Evolutionary conservation across 495 filamentous ascomycete species (phyloP), one percentile per base, ranked within the genome.

Genomic region (Aspergillus biplanus): DNA sequence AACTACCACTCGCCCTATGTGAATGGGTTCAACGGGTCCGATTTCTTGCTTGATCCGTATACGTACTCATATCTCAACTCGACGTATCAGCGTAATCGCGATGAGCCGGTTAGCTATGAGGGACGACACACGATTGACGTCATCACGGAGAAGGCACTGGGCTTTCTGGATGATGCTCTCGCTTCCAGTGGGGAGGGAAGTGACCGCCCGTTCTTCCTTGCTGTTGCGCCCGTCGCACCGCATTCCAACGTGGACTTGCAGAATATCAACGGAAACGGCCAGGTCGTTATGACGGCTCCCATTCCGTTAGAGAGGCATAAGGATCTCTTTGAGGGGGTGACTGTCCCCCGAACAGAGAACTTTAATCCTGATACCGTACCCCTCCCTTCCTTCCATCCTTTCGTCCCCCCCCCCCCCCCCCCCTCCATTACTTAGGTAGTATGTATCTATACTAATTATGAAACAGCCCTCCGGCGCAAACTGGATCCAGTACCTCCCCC

Each of bases 181-280:
- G 63, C n/a, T n/a, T n/a, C n/a, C n/a, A n/a, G n/a, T n/a, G 73
- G 11, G 72, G 78, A 0, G 70, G 2, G 21, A 27, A 27, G 21
- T 27, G 21, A 79, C 1, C 73, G 80, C 8, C 90, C 90, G 0
- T 92, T 90, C 73, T 91, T 91, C 71, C 75, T 92, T 15, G 80
- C 79, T 1, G 78, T 91, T 34, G 86, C 89, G 0, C 89, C 89
- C 0, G 79, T 87, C 1, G 86, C 88, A 0, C 89, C 89, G 0
- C 89, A 92, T 68, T 82, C 82, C 13, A 87, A 91, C 66, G 75
- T 85, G 9, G 69, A 83, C 5, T 70, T 70, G 0, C 57, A 62
- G 0, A 61, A 67, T 7, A 56, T 75, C 8, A 63, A 68, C 0
- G 61, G 71, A 12, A 61, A 63, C 0, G 61, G 52, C 0, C 62